These are phyloP conservation scores for Catunica adiposa DNA, from an alignment of 2,329 filamentous ascomycete species.

Conservation along the genomic window DNA sequence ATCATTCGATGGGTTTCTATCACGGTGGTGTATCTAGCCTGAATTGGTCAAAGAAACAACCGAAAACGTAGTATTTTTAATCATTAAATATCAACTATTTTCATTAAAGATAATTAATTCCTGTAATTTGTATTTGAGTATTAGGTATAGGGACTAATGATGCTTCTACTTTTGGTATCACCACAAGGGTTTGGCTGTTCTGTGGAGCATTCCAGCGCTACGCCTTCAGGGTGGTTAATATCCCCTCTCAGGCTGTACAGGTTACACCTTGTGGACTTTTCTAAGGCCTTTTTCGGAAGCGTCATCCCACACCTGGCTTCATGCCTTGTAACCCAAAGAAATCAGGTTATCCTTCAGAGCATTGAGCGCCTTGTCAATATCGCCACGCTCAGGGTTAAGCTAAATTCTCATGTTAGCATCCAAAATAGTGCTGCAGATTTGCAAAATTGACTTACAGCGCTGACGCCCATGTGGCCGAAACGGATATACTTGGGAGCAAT, in stretches of 20 bases:
- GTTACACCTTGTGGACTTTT: slow-evolving; percentile 5
- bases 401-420: slow-evolving; percentile 20
- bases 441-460: slow-evolving; percentile 40
- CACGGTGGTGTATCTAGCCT: background rate
- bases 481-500: slow-evolving; percentile 87
- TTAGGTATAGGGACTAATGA: background rate
- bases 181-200: slow-evolving; percentile 1
- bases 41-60: background rate
- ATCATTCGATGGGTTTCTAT: slow-evolving; percentile 5
- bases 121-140: background rate
- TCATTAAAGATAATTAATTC: too few relatives aligned
- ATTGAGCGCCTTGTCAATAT: slow-evolving; percentile 71
- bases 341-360: slow-evolving; percentile 57
- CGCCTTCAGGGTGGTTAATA: background rate
- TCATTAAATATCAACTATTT: too few relatives aligned
- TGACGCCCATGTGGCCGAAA: slow-evolving; percentile 96
- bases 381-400: slow-evolving; percentile 59
- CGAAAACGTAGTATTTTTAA: too few relatives aligned
- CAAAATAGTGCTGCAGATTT: slow-evolving; percentile 9
- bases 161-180: background rate
- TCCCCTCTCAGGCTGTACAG: background rate
- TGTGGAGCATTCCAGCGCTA: background rate
- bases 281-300: background rate
- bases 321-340: slow-evolving; percentile 47
- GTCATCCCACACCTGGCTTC: slow-evolving; percentile 3